Evolutionary conservation across 2,329 filamentous ascomycete species (phyloP), one percentile per base, ranked within the genome.

Genomic region (Fusarium sulawesiense): DNA sequence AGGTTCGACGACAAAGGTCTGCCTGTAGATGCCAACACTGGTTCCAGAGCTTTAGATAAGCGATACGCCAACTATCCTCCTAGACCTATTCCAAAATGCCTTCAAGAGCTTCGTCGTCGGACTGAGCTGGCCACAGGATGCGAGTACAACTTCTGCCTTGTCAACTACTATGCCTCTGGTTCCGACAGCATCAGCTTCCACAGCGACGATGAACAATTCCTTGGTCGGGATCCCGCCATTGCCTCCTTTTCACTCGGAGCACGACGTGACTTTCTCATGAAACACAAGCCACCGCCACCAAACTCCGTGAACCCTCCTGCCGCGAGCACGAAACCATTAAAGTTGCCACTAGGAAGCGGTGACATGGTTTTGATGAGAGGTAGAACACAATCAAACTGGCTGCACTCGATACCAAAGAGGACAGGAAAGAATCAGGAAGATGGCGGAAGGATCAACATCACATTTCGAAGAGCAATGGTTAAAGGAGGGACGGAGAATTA

Each of bases 351-450:
- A 20, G 86, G 80, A 0, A 89, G 87, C 47, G 92, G 93, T 0
- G 92, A 94, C 75, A 93, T 95, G 92, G 79, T 95, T 6, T 80
- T 95, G 23, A 95, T 95, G 92, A 85, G 87, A 48, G 92, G 92
- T 0, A 81, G 78, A 70, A 95, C 92, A n/a, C 92, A 95, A 77
- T 83, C 87, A 6, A 88, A 89, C 73, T 95, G 92, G 92, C 78
- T 93, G 62, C 92, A 95, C 78, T 91, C 90, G 49, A 89, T 95
- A 42, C 92, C 92, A 0, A 94, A 94, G 78, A 81, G 92, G 21
- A 89, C 87, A 41, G 89, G 89, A 4, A 88, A 85, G 76, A 88
- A 87, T 46, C 86, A 85, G 30, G 85, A 85, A 53, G 89, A 91
- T 30, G 87, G 88, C 25, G 88, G 88, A 4, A 82, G 89, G 49